phyloP scores from a whole-genome alignment of 163 green algal species.

The Scenedesmus sp. region DNA sequence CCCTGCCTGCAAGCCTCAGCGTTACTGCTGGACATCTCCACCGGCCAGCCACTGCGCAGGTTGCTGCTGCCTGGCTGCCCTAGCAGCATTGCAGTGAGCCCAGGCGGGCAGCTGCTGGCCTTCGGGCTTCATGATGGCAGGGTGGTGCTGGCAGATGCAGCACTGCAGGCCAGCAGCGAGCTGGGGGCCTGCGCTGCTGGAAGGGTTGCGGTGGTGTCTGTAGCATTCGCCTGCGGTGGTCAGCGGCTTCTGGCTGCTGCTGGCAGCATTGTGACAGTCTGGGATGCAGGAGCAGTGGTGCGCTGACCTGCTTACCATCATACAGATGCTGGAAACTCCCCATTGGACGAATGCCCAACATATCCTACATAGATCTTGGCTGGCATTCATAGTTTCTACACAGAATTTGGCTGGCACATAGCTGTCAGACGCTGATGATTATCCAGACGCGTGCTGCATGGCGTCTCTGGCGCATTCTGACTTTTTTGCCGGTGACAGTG shows the following conservation, averaged over 20 bases:
- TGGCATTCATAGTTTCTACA: too few relatives aligned
- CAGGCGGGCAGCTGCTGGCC: neutral
- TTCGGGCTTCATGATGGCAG: conserved; percentile 29
- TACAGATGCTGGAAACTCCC: too few relatives aligned
- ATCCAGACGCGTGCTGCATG: too few relatives aligned
- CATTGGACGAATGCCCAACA: too few relatives aligned
- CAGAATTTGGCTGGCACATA: too few relatives aligned
- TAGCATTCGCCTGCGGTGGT: conserved; percentile 19
- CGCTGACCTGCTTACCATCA: neutral
- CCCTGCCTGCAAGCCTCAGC: conserved; percentile 29
- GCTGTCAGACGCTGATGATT: too few relatives aligned
- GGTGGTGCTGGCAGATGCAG: conserved; percentile 11
- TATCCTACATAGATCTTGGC: too few relatives aligned
- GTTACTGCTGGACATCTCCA: conserved; percentile 23
- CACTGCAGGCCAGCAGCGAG: neutral
- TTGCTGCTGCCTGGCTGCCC: neutral
- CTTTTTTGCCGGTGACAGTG: too few relatives aligned
- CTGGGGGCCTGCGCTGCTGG: conserved; percentile 3
- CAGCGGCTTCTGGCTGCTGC: conserved; percentile 38
- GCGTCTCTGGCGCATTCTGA: too few relatives aligned
- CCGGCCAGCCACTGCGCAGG: conserved; percentile 12
- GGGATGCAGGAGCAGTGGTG: conserved; percentile 20
- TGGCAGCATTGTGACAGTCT: conserved; percentile 13
- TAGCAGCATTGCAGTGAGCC: conserved; percentile 4
- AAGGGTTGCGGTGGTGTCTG: neutral